phyloP scores from a whole-genome alignment of 177 flowering plant genomes.

The Vitis hybrid region DNA sequence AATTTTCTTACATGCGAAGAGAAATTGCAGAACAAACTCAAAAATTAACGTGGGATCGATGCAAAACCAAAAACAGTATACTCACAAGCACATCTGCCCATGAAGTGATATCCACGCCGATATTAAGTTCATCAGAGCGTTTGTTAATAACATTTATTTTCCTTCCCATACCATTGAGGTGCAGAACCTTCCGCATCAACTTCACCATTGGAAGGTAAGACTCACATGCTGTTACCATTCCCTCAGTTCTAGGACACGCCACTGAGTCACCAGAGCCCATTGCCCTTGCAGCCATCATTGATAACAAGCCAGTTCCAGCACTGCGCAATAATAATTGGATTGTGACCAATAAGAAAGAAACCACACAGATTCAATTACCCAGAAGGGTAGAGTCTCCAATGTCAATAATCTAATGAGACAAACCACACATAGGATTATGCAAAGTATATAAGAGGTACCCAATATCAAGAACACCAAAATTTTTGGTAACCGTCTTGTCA shows the following conservation, averaged over 20 bases:
- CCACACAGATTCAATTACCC: too few species aligned
- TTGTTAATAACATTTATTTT: conserved; percentile 59
- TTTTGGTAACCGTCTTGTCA: conserved; percentile 28
- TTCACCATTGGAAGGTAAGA: conserved; percentile 96
- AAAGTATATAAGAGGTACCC: too few species aligned
- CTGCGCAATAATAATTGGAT: conserved; percentile 32
- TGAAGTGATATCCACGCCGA: conserved; percentile 64
- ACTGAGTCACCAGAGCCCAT: conserved; percentile 38
- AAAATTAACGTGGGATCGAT: too few species aligned
- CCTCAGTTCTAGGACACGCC: conserved; percentile 24
- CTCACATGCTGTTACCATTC: conserved; percentile 84
- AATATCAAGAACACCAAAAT: too few species aligned
- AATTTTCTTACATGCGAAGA: too few species aligned
- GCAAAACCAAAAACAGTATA: not conserved
- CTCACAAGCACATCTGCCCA: conserved; percentile 88
- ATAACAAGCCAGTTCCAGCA: conserved; percentile 92
- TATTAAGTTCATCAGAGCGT: conserved; percentile 86
- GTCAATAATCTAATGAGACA: too few species aligned
- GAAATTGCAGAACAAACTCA: too few species aligned
- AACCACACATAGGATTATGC: too few species aligned
- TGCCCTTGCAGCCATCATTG: conserved; percentile 93
- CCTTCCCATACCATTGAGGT: conserved; percentile 60
- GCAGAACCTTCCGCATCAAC: conserved; percentile 73
- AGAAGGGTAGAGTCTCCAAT: too few species aligned
- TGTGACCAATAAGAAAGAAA: too few species aligned